Evolutionary conservation across 495 filamentous ascomycete species (phyloP), one percentile per base, ranked within the genome.

Genomic region (Hypoxylon rickii): DNA sequence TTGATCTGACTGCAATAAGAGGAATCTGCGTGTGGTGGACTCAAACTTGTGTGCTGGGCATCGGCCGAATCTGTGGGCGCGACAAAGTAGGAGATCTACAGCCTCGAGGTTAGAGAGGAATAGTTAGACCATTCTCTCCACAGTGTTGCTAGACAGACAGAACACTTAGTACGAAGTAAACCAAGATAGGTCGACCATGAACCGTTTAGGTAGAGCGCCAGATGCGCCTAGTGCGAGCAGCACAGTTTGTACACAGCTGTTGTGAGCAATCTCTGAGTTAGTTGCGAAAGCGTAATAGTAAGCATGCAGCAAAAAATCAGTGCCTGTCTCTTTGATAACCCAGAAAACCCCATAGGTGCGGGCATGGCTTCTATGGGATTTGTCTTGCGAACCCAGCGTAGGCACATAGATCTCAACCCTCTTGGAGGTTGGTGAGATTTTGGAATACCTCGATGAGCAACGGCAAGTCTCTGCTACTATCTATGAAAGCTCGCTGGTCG

Each of bases 381-480:
- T n/a, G n/a, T n/a, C 12, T 3, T 34, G 13, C 32, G 13, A 3
- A 34, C 12, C 32, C 2, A 12, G 32, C 3, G 3, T 3, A n/a
- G 12, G 12, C 12, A n/a, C 4, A 44, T 31, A 70, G 16, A 83
- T 49, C 15, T 70, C 76, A 10, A 82, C 55, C 0, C 49, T n/a
- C 73, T 31, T 75, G 60, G 5, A 82, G 70, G 48, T 77, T 73
- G 51, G 75, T 73, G 13, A 83, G 69, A 41, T 77, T 76, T 11
- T 58, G 37, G 44, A 83, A 80, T 7, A 77, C 79, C 43, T 78
- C 70, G 7, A 61, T 65, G 0, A 83, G 73, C 70, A 80, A 69
- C 29, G 76, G 69, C 19, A 67, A 64, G 12, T 73, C 64, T 0
- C 59, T 54, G 7, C 74, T 73, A 1, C 68, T 68, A 17, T 59